Base-by-base conservation (phyloP, 306 rosid genomes). In the Herpetospermum pedunculosum region DNA sequence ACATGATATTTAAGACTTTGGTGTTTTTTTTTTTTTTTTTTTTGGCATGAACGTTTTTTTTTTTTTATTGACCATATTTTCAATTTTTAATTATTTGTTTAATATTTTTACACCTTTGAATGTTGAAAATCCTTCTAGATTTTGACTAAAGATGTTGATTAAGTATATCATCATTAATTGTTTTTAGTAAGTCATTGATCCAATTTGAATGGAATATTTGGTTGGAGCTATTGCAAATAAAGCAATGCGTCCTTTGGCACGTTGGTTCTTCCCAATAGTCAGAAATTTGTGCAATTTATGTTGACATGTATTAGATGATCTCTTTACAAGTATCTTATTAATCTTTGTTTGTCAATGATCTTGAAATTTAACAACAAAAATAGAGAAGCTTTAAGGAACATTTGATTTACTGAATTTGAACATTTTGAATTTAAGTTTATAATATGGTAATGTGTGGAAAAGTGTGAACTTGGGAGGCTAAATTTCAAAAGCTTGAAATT, bases 151-250 rank as follows among this genome's bases (percentile, higher is more conserved):
- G 14, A 60, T 32, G 26, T 34, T 15, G 6, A 32, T 28, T 60
- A 13, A 30, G 13, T 13, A 5, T 30, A 16, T 60, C 38, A 59
- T 15, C 65, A 53, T 53, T 3, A 53, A 23, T 53, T 6, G 2
- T 12, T 58, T 25, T 23, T 23, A 12, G 0, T 32, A 32, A 30
- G 43, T 32, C 16, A 35, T 0, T 18, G 48, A 64, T 38, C 15
- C 32, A 38, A 21, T 64, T 64, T 37, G 71, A 64, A 64, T 64
- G 49, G 71, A 64, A 64, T 41, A 57, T 57, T 26, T 8, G 64
- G 35, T 55, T 52, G 58, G 28, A 53, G 28, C 4, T 15, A 21
- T 21, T 2, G 14, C 12, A 5, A 62, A 32, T 62, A 34, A 62
- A 34, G 69, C 14, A 62, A 8, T 62, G 44, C 69, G 43, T 18